A percentile compares a stretch with the other conserved stretches of the same genome.
These are phyloP conservation scores for Hyaloperonospora arabidopsidis DNA, from an alignment of 352 stramenopile genomes.

Conservation along the genomic window DNA sequence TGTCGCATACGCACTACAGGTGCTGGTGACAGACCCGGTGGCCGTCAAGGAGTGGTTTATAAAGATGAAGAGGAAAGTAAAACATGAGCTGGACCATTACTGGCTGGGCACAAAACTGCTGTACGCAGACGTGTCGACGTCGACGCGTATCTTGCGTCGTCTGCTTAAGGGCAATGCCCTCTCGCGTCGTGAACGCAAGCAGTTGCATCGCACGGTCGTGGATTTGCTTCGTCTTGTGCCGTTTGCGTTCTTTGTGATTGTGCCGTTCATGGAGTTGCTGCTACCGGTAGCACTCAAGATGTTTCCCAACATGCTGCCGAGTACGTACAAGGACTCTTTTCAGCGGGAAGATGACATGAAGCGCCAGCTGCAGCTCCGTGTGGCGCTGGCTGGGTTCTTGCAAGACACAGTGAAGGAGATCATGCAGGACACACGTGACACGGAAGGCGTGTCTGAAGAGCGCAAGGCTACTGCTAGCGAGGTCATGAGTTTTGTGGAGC, in stretches of 20 bases:
- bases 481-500: constrained; percentile 80
- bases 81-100: constrained; percentile 93
- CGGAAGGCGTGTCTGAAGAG: constrained; percentile 71
- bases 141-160: constrained; percentile 86
- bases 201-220: constrained; percentile 92
- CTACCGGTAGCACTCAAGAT: constrained; percentile 95
- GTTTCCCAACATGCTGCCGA: constrained; percentile 99
- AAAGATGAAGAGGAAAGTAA: constrained; percentile 73
- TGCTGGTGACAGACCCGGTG: constrained; percentile 57
- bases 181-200: constrained; percentile 93
- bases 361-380: constrained; percentile 91
- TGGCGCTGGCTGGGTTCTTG: constrained; percentile 95
- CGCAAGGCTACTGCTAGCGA: constrained; percentile 69
- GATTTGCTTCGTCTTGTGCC: constrained; percentile 96
- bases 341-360: constrained; percentile 98
- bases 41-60: constrained; percentile 52
- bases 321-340: constrained; percentile 94
- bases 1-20: constrained; percentile 45
- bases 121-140: constrained; percentile 92
- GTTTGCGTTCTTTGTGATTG: constrained; percentile 95
- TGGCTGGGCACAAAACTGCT: constrained; percentile 96
- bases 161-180: constrained; percentile 90
- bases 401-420: constrained; percentile 93
- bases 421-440: constrained; percentile 76
- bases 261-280: constrained; percentile 98